A percentile compares a stretch with the other conserved stretches of the same genome.
phyloP scores from a whole-genome alignment of 2,329 filamentous ascomycete genomes.

The Bisporella sp. region DNA sequence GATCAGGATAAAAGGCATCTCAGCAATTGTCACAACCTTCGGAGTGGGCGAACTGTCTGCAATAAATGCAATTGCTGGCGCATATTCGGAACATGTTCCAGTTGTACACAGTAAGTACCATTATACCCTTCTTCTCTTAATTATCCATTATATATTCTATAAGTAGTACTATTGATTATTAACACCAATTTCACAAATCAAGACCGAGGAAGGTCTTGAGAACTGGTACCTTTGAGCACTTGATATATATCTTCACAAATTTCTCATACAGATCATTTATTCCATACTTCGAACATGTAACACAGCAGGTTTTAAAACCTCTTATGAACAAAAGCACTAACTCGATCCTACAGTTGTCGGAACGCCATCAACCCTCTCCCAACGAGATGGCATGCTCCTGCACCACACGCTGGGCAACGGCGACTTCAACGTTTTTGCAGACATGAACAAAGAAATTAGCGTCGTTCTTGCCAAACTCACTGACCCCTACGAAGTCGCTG shows the following conservation, averaged over 20 bases:
- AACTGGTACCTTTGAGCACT: no score
- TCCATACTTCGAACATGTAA: no score
- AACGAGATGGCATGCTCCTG: slow-evolving; percentile 40
- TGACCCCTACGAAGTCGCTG: slow-evolving; percentile 61
- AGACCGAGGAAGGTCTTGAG: no score
- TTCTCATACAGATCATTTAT: no score
- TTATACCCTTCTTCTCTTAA: no score
- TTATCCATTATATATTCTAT: no score
- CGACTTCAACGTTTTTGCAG: slow-evolving; percentile 75
- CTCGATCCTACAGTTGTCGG: slow-evolving; percentile 37
- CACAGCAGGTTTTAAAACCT: no score
- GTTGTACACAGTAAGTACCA: slow-evolving; percentile 44
- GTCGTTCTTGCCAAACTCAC: slow-evolving; percentile 65
- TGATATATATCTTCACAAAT: no score
- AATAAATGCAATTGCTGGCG: slow-evolving; percentile 67
- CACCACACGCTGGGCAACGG: slow-evolving; percentile 72
- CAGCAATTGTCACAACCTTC: slow-evolving; percentile 67
- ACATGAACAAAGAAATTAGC: slow-evolving; percentile 69
- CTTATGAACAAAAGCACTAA: no score
- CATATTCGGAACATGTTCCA: slow-evolving; percentile 65
- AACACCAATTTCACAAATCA: no score
- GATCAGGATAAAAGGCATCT: slow-evolving; percentile 60
- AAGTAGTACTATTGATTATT: no score
- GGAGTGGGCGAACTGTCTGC: slow-evolving; percentile 70
- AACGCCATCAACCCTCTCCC: slow-evolving; percentile 39